Evolutionary conservation across 2,329 filamentous ascomycete genomes (phyloP).

Genomic region (Pseudodiploospora longispora): DNA sequence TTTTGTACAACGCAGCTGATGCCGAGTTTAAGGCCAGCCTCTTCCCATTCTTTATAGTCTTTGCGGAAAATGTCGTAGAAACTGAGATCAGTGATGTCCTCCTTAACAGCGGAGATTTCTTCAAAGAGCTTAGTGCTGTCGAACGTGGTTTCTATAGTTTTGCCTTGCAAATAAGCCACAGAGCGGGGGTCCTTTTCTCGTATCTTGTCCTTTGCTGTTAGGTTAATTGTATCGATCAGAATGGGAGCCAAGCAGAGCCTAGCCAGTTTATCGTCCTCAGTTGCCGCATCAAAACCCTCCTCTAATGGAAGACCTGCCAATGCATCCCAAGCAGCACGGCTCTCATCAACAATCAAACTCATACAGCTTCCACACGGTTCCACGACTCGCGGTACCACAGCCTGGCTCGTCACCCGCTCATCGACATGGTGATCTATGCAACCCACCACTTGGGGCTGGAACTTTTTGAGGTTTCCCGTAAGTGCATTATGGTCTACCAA

Average conservation of each 20-base stretch:
- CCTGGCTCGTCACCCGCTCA: constrained; percentile 44
- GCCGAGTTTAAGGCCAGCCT: constrained; percentile 51
- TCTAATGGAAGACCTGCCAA: constrained; percentile 21
- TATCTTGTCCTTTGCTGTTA: constrained; percentile 56
- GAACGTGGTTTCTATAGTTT: constrained; percentile 35
- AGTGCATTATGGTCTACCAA: constrained; percentile 75
- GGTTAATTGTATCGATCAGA: constrained; percentile 63
- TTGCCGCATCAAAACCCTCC: constrained; percentile 15
- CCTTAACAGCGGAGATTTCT: constrained; percentile 55
- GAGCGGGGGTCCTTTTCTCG: constrained; percentile 52
- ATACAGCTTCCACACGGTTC: constrained; percentile 64
- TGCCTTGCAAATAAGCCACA: constrained; percentile 49
- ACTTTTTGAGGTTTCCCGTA: constrained; percentile 51
- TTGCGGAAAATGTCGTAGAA: constrained; percentile 66
- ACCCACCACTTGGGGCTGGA: constrained; percentile 46
- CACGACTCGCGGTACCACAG: constrained; percentile 51
- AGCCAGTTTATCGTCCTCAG: constrained; percentile 51
- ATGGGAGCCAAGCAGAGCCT: constrained; percentile 62
- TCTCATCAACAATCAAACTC: constrained; percentile 58
- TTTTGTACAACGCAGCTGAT: constrained; percentile 57
- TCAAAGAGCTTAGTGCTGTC: constrained; percentile 49
- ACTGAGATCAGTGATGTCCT: constrained; percentile 52
- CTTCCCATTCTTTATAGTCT: constrained; percentile 76
- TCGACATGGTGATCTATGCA: constrained; percentile 77
- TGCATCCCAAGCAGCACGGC: constrained; percentile 48